Base-by-base conservation (phyloP, 495 filamentous ascomycete species). In the Talaromyces stipitatus region DNA sequence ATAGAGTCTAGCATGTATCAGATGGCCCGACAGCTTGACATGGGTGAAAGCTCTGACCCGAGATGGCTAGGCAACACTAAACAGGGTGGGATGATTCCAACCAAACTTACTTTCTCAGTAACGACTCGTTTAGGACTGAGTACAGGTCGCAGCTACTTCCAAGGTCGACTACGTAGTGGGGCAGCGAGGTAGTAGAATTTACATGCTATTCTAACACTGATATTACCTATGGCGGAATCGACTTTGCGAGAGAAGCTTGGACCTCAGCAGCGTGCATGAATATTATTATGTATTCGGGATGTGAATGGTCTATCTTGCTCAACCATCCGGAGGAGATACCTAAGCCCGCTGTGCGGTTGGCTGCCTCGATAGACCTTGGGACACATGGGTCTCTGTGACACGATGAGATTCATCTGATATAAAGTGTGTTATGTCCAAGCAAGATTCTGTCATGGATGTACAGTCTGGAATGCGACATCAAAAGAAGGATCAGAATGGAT, bases 1-100 rank as follows among this genome's bases (percentile, higher is more conserved):
- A 30, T 22, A 16, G 60, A 55, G 55, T 54, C 58, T 64, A 60
- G 69, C 70, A 74, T 72, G 71, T 72, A 76, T 75, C 71, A 76
- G 69, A 74, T 75, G 71, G 58, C 50, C 41, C 56, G 50, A 11
- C 38, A 55, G 36, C 52, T 45, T 18, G 52, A 41, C 52, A 38
- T 32, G 50, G 30, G 30, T 28, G n/a, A 41, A 41, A 20, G n/a
- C n/a, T 14, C 8, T 54, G 5, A n/a, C 23, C 27, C 20, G 23
- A 28, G 47, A 16, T 58, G 57, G 54, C 57, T 50, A 28, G 47
- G 57, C 48, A 54, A 50, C 48, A 48, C 20, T 24, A 48, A 48
- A 18, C 7, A 33, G 18, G 55, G 55, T 30, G 55, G 55, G 45
- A 28, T 50, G 55, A 57, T 56, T 56, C 26, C 7, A 18, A 16